Evolutionary conservation across 345 rosid genomes (phyloP).

Genomic region (Citrus australasica): DNA sequence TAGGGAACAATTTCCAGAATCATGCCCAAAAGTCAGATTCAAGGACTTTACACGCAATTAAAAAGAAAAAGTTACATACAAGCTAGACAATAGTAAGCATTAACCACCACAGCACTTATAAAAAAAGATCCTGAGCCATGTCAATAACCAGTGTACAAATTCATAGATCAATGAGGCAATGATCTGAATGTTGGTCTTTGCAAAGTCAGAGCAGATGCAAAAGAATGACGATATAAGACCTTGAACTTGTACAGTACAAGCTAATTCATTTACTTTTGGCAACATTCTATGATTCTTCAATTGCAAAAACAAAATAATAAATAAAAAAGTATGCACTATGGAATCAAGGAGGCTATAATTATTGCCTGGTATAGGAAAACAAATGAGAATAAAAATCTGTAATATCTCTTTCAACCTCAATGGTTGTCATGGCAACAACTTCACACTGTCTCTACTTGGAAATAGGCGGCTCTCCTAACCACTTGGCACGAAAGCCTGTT

Average conservation of each 20-base stretch:
- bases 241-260: neutral
- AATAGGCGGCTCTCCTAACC: constrained; percentile 75
- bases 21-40: too few species aligned
- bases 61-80: neutral
- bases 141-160: neutral
- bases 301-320: neutral
- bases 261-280: neutral
- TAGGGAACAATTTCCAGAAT: neutral
- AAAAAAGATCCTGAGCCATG: neutral
- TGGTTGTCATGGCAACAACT: neutral
- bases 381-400: neutral
- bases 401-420: neutral
- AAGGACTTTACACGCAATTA: too few species aligned
- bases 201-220: neutral
- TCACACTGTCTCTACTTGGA: constrained; percentile 27
- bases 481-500: constrained; percentile 95
- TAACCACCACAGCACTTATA: neutral
- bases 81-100: neutral
- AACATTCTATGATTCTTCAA: neutral
- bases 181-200: neutral
- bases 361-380: neutral
- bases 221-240: neutral
- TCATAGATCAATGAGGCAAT: neutral
- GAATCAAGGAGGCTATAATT: neutral
- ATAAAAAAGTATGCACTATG: neutral